These are phyloP conservation scores for Phytophthora kernoviae DNA, from an alignment of 352 stramenopile genomes.

Conservation along the genomic window DNA sequence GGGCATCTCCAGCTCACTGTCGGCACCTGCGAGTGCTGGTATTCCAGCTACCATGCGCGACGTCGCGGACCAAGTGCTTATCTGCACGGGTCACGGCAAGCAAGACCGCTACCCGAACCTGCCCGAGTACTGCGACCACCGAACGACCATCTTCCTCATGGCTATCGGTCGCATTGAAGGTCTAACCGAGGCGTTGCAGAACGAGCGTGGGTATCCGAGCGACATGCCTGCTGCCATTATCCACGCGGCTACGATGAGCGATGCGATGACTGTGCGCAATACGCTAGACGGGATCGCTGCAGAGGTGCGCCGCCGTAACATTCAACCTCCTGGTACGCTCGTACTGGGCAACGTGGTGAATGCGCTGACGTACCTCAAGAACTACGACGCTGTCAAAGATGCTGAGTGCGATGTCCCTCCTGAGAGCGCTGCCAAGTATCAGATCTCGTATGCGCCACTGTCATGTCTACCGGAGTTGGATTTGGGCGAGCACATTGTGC, in stretches of 20 bases:
- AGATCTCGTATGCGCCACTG: conserved; percentile 70
- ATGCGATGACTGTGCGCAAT: conserved; percentile 89
- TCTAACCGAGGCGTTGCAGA: conserved; percentile 83
- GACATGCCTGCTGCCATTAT: conserved; percentile 94
- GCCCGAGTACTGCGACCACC: conserved; percentile 94
- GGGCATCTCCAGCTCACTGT: conserved; percentile 95
- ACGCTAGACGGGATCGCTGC: conserved; percentile 91
- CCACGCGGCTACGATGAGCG: conserved; percentile 91
- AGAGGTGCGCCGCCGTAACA: conserved; percentile 81
- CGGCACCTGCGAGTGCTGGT: conserved; percentile 91
- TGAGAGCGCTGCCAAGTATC: conserved; percentile 46
- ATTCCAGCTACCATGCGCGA: conserved; percentile 97
- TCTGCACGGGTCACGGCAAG: conserved; percentile 95
- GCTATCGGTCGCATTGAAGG: conserved; percentile 93
- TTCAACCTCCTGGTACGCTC: conserved; percentile 93
- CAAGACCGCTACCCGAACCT: conserved; percentile 92
- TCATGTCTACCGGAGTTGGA: conserved; percentile 53
- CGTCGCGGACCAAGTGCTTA: conserved; percentile 92
- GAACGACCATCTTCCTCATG: conserved; percentile 98
- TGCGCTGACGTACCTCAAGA: conserved; percentile 66
- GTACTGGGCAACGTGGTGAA: conserved; percentile 94
- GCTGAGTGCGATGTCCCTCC: conserved; percentile 14
- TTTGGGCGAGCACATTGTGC: conserved; percentile 65
- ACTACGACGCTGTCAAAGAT: conserved; percentile 59
- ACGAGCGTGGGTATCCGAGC: conserved; percentile 86